Base-by-base conservation (phyloP, 2,329 filamentous ascomycete species). In the Setomelanomma holmii region DNA sequence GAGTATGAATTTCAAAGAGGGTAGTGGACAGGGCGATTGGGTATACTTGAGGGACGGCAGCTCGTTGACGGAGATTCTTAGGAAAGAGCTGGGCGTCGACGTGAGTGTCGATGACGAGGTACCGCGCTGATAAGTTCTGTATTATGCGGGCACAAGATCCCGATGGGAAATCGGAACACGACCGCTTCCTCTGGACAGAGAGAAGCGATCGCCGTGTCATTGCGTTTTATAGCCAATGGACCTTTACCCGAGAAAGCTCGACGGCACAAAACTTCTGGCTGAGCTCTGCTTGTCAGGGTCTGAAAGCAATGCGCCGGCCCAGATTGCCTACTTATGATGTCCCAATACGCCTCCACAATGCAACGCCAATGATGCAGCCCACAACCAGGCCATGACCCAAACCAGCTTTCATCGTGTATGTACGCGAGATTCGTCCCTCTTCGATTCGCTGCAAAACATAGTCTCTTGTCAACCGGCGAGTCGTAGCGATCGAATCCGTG, bases 11-110 rank as follows among this genome's bases (percentile, higher is more conserved):
- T 84, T 91, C 71, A 96, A 96, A 78, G 89, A 93, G 75, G 91
- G 87, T 24, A 89, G 87, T 2, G 87, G 82, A 1, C 72, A 75
- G 8, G 90, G 91, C 23, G 84, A 89, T 57, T 99, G 95, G 95
- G 82, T 98, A 41, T 98, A 97, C 72, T 76, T 91, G 51, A 83
- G 93, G 41, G 93, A 98, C 73, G 89, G 89, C n/a, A 86, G 84
- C 41, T 89, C 86, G 38, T 77, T 99, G 68, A 86, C 83, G 30
- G 83, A 88, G 30, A 74, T 98, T 49, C 76, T 98, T 67, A 82
- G 85, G 58, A 81, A 87, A 57, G 95, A 99, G 79, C 78, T 97
- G 42, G 87, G 85, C 2, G 78, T 96, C 42, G 82, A 87, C 40
- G 57, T 74, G 17, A 65, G 66, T 19, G 59, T 67, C 6, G 67